Percentiles rank a stretch among this genome's conserved stretches.
phyloP scores from a whole-genome alignment of 192 early-diverging fungal genomes.

The Physocladia obscura region DNA sequence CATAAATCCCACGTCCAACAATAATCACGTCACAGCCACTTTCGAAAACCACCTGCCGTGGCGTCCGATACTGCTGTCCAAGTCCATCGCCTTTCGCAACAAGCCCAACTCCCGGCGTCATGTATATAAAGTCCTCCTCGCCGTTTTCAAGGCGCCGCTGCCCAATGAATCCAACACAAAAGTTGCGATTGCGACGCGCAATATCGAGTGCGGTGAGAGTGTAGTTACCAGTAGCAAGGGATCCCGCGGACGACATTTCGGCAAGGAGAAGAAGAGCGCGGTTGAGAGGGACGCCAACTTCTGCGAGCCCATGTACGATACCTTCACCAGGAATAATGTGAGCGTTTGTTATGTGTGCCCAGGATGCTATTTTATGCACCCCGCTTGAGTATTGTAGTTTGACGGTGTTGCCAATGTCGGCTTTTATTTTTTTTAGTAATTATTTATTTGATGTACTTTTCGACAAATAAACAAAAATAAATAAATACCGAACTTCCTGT shows the following conservation, averaged over 20 bases:
- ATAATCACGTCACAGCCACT: conserved; percentile 94
- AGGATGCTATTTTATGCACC: conserved; percentile 87
- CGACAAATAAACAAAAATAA: no score
- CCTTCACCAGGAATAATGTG: conserved; percentile 93
- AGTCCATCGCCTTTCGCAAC: conserved; percentile 79
- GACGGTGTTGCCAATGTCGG: conserved; percentile 98
- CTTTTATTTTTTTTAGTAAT: no score
- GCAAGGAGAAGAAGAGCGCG: conserved; percentile 88
- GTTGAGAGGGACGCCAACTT: conserved; percentile 75
- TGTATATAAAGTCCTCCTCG: conserved; percentile 84
- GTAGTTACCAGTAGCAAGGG: conserved; percentile 79
- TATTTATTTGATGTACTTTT: no score
- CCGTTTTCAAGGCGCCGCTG: conserved; percentile 54
- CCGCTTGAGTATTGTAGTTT: conserved; percentile 91
- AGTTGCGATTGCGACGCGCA: conserved; percentile 81
- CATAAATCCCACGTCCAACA: conserved; percentile 97
- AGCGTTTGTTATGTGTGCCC: conserved; percentile 96
- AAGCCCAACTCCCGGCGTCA: conserved; percentile 94
- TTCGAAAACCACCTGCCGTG: conserved; percentile 78
- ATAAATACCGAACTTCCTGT: conserved; percentile 99
- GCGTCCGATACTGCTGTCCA: conserved; percentile 95
- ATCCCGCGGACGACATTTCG: conserved; percentile 95
- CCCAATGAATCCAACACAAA: conserved; percentile 95
- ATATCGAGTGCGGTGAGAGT: conserved; percentile 82
- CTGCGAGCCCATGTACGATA: conserved; percentile 87